Evolutionary conservation across 176 grass and related monocot species (phyloP).

Genomic region (Aegilops tauschii): DNA sequence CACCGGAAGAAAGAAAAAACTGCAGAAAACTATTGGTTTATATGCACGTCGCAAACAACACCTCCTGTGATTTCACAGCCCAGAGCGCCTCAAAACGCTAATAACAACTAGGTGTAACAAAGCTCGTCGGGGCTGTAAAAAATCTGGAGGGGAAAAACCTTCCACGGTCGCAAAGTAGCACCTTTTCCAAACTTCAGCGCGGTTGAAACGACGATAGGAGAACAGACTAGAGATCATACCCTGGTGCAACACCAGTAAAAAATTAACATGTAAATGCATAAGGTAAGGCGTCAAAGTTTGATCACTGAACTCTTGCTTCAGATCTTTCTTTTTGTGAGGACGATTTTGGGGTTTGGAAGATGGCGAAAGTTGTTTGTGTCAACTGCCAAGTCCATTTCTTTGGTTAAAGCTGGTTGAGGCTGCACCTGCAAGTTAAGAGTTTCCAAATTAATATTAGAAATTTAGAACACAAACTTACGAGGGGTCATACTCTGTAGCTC

Average conservation of each 20-base stretch:
- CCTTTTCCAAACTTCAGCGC: slow-evolving; percentile 20
- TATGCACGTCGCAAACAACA: slow-evolving; percentile 31
- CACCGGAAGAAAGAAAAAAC: neutral
- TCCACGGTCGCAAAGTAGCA: slow-evolving; percentile 25
- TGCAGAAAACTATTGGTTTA: slow-evolving; percentile 5
- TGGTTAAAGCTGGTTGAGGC: slow-evolving; percentile 35
- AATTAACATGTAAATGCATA: slow-evolving; percentile 37
- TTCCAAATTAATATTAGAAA: neutral
- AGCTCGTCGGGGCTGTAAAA: slow-evolving; percentile 62
- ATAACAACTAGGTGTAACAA: slow-evolving; percentile 34
- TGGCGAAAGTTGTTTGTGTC: slow-evolving; percentile 37
- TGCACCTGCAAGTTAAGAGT: slow-evolving; percentile 60
- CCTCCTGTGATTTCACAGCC: slow-evolving; percentile 70
- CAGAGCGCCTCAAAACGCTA: slow-evolving; percentile 50
- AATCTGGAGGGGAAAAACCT: slow-evolving; percentile 66
- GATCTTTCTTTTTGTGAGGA: slow-evolving; percentile 49
- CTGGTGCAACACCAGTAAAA: slow-evolving; percentile 44
- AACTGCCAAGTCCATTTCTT: slow-evolving; percentile 20
- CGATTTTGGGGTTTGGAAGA: slow-evolving; percentile 57
- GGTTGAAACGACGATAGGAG: slow-evolving; percentile 5
- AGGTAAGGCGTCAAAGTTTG: neutral
- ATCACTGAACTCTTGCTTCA: neutral
- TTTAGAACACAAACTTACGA: neutral
- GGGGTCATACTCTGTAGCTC: neutral
- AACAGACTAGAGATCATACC: slow-evolving; percentile 14